Percentiles rank a stretch among this genome's conserved stretches.
phyloP scores from a whole-genome alignment of 176 grass and related monocot species.

The Themeda triandra region DNA sequence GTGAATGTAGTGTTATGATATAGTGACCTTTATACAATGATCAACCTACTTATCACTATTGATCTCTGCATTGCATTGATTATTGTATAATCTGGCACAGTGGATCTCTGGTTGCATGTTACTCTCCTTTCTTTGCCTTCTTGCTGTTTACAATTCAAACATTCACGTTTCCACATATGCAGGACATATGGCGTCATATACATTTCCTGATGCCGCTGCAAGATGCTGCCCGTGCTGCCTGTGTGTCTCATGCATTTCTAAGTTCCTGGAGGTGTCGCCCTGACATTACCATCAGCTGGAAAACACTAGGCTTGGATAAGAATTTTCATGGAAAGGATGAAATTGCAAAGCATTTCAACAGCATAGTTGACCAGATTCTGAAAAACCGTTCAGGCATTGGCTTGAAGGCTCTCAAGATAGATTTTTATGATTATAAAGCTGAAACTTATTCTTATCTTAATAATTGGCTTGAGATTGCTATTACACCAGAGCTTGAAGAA shows the following conservation, averaged over 20 bases:
- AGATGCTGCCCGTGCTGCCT: neutral
- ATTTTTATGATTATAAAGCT: neutral
- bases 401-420: neutral
- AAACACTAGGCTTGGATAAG: neutral
- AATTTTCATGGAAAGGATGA: neutral
- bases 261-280: neutral
- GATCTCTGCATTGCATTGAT: neutral
- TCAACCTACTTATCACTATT: neutral
- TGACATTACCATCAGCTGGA: neutral
- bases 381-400: neutral
- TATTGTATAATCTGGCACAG: neutral
- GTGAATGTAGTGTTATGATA: neutral
- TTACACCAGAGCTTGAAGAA: neutral
- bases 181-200: neutral
- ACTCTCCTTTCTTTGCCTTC: neutral
- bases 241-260: neutral
- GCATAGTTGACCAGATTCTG: neutral
- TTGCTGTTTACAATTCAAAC: neutral
- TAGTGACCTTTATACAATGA: neutral
- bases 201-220: neutral
- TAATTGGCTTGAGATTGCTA: neutral
- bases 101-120: neutral
- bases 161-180: neutral
- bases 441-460: neutral
- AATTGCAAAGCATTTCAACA: neutral